phyloP scores from a whole-genome alignment of 176 grass and related monocot species.

The Eremochloa ophiuroides region DNA sequence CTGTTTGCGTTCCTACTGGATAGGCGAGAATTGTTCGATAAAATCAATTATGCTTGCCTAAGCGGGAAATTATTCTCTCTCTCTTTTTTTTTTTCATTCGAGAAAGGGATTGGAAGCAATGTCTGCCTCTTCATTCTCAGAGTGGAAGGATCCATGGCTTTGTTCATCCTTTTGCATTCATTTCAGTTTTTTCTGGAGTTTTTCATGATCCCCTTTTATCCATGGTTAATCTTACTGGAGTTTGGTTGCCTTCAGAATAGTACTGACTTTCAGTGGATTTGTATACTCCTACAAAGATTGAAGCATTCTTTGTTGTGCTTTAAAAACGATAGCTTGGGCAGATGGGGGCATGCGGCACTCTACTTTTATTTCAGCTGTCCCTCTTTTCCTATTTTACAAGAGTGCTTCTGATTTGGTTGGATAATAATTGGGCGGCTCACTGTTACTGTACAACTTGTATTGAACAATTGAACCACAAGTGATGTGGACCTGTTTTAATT shows the following conservation, averaged over 20 bases:
- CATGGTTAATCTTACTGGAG: not conserved
- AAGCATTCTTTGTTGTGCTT: not conserved
- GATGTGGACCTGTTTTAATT: not conserved
- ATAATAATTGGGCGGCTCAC: constrained; percentile 2
- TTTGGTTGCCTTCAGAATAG: not conserved
- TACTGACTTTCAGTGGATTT: not conserved
- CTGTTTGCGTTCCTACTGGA: not conserved
- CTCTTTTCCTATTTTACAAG: not conserved
- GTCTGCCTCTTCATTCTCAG: not conserved
- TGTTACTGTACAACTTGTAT: not conserved
- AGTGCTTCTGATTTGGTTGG: not conserved
- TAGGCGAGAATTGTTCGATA: not conserved
- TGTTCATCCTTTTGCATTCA: not conserved
- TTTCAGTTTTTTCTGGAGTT: not conserved
- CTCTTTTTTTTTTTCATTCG: not conserved
- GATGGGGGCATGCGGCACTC: too few species aligned
- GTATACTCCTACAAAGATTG: not conserved
- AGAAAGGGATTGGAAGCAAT: not conserved
- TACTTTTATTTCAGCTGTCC: too few species aligned
- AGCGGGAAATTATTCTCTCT: not conserved
- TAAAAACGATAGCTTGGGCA: not conserved
- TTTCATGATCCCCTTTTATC: not conserved
- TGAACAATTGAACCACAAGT: not conserved
- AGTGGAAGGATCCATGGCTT: not conserved
- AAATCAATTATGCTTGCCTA: not conserved